Evolutionary conservation across 2,329 filamentous ascomycete species (phyloP), one percentile per base, ranked within the genome.

Genomic region (Aspergillus tamarii): DNA sequence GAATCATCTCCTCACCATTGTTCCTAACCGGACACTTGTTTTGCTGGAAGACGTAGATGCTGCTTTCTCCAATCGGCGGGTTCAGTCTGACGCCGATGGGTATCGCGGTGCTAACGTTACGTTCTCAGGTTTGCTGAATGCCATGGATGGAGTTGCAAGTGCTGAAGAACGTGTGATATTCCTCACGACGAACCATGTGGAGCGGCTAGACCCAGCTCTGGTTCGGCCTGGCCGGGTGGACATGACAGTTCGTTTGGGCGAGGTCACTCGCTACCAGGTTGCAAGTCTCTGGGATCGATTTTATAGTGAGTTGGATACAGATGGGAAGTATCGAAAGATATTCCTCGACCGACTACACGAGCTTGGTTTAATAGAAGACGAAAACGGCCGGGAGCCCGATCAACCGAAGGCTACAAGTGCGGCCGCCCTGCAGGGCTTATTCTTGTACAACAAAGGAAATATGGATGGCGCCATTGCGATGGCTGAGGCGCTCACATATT

Each of bases 111-210:
- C 92, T 2, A 95, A 91, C 21, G 94, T 97, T 28, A 99, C 95
- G 0, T 98, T 97, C 73, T 98, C 94, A 0, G 94, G 94, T 0
- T 82, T 98, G 23, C 82, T 98, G 43, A 94, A 94, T 72, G 91
- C 91, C 0, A 78, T 94, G 16, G 95, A 99, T 67, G 95, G 95
- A 1, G 88, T 98, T n/a, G 93, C 93, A 8, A 96, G 94, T 58
- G 92, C 93, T 14, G 95, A 98, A 76, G 94, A 98, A 81, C 88
- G 95, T 59, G 91, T 99, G 66, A 89, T 96, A 1, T 97, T 99
- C 78, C 84, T 96, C 66, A 99, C 95, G 2, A 96, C 94, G 23
- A 99, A 99, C 73, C 93, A 97, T 73, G 88, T 97, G 43, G 93
- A 97, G 69, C 87, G 92, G 46, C 85, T 98, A 1, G 93, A 97